Conservation (phyloP, 1,284 basidiomycete genomes). For the Trametes hirsuta region DNA sequence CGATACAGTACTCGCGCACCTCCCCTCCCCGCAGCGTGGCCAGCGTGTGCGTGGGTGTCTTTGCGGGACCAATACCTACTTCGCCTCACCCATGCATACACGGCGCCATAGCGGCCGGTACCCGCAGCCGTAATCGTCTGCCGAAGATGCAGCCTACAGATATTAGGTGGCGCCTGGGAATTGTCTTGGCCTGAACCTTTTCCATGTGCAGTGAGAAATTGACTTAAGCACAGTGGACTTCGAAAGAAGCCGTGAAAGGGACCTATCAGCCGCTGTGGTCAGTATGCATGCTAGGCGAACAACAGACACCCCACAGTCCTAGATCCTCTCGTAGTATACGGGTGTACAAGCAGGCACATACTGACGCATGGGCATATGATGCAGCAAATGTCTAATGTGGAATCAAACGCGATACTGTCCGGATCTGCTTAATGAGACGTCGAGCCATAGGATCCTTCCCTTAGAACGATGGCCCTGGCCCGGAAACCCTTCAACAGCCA, state of each 20-base stretch:
- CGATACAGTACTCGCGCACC: not conserved
- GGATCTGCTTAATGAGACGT: too few species aligned
- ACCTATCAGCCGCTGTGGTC: conserved; percentile 4
- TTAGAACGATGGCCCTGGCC: too few species aligned
- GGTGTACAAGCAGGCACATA: too few species aligned
- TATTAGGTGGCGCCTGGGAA: conserved; percentile 13
- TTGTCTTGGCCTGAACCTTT: not conserved
- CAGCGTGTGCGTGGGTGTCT: conserved; percentile 7
- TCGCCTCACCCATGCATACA: conserved; percentile 1
- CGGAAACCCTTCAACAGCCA: too few species aligned
- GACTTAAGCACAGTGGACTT: not conserved
- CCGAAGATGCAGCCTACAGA: conserved; percentile 19
- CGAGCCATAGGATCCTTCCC: too few species aligned
- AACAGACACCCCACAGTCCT: not conserved
- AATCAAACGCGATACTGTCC: too few species aligned
- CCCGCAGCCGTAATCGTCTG: not conserved
- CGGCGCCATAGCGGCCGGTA: conserved; percentile 7
- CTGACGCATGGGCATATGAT: too few species aligned
- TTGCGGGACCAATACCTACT: not conserved
- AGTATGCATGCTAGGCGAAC: not conserved
- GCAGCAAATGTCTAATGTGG: too few species aligned
- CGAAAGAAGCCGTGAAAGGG: conserved; percentile 1
- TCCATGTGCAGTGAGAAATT: conserved; percentile 3
- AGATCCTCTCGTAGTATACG: too few species aligned
- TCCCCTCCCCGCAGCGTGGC: not conserved